Conservation (phyloP, 305 asterid species). For the Fraxinus velutina region DNA sequence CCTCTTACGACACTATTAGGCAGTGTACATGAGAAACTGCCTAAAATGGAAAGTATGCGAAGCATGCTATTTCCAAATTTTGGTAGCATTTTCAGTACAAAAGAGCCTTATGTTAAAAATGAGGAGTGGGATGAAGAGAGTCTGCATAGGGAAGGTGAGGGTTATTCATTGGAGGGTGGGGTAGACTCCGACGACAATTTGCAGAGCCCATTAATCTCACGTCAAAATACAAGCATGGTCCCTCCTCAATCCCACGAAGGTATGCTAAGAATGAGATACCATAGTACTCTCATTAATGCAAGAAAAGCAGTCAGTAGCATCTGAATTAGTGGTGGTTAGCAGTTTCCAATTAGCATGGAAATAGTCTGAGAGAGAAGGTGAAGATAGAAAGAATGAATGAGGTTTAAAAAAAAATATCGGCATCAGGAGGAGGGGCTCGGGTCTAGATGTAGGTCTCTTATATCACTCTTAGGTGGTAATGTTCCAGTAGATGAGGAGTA, state of each 20-base stretch:
- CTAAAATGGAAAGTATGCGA: conserved; percentile 67
- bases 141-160: conserved; percentile 62
- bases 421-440: conserved; percentile 57
- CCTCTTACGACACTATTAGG: conserved; percentile 85
- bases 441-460: conserved; percentile 74
- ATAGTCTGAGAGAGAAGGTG: conserved; percentile 67
- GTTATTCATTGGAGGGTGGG: conserved; percentile 35
- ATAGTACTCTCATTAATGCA: conserved; percentile 45
- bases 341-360: conserved; percentile 60
- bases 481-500: conserved; percentile 48
- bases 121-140: conserved; percentile 89
- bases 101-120: conserved; percentile 45
- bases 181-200: conserved; percentile 60
- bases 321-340: conserved; percentile 98
- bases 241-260: conserved; percentile 49
- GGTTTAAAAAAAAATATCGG: conserved; percentile 56
- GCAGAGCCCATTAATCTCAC: conserved; percentile 78
- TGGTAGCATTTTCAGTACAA: conserved; percentile 83
- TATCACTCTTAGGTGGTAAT: conserved; percentile 62
- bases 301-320: conserved; percentile 52
- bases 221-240: conserved; percentile 61
- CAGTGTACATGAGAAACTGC: conserved; percentile 76
- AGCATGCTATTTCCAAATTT: conserved; percentile 95
- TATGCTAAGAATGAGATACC: conserved; percentile 46
- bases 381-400: conserved; percentile 61